phyloP scores from a whole-genome alignment of 202 grass and related monocot species.

The Cymbopogon flexuosus region DNA sequence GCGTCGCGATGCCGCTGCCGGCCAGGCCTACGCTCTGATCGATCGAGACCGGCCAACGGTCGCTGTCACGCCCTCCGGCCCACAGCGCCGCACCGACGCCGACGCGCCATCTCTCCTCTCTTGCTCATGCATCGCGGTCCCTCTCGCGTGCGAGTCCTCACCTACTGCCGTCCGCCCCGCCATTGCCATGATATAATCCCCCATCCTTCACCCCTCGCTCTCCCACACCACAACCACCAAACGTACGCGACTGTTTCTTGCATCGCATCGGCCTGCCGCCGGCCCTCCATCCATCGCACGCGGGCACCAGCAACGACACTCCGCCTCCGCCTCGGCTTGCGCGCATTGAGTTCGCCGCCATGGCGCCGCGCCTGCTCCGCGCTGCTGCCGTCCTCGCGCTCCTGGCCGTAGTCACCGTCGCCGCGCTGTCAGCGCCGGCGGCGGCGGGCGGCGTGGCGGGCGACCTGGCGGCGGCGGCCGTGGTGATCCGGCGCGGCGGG shows the following conservation, averaged over 20 bases:
- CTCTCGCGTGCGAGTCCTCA: neutral
- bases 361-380: neutral
- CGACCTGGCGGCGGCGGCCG: neutral
- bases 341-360: neutral
- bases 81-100: constrained; percentile 36
- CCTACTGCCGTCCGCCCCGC: constrained; percentile 34
- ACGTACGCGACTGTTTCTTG: neutral
- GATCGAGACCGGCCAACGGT: constrained; percentile 24
- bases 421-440: neutral
- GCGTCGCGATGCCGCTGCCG: too few species aligned
- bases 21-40: neutral
- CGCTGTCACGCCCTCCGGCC: constrained; percentile 4
- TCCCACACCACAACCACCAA: neutral
- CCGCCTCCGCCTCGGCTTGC: neutral
- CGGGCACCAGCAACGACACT: neutral
- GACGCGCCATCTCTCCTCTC: constrained; percentile 23
- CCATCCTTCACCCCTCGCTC: neutral
- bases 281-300: too few species aligned
- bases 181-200: constrained; percentile 21
- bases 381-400: neutral
- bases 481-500: constrained; percentile 31
- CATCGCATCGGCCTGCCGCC: too few species aligned
- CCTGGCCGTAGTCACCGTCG: neutral
- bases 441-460: neutral
- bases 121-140: too few species aligned